phyloP scores from a whole-genome alignment of 768 basidiomycete genomes.

The Lyophyllum decastes region DNA sequence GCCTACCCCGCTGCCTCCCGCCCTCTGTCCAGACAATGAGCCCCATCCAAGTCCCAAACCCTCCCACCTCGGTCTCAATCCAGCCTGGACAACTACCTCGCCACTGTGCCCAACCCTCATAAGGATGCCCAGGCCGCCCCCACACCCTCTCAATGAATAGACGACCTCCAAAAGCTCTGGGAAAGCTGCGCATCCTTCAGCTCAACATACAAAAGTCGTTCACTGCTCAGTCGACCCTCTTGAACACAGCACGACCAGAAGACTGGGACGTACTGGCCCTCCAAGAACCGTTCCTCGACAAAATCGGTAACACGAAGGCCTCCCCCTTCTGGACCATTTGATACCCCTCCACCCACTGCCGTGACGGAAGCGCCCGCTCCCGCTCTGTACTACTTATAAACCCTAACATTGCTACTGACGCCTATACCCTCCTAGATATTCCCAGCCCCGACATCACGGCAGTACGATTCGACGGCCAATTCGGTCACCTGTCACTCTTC shows the following conservation, averaged over 20 bases:
- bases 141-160: constrained; percentile 25
- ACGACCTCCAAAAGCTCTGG: neutral
- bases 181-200: constrained; percentile 18
- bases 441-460: neutral
- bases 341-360: constrained; percentile 2
- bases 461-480: neutral
- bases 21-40: no score
- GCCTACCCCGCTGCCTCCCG: no score
- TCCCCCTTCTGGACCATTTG: constrained; percentile 1
- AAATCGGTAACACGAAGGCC: constrained; percentile 13
- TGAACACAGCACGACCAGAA: constrained; percentile 9
- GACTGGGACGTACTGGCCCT: constrained; percentile 27
- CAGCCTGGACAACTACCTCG: neutral
- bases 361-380: neutral
- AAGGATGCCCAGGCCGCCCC: no score
- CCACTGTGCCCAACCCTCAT: no score
- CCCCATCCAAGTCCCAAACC: no score
- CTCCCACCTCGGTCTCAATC: no score
- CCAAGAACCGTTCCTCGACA: constrained; percentile 33
- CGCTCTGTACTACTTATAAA: constrained; percentile 11
- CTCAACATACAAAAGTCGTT: constrained; percentile 29
- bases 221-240: constrained; percentile 13
- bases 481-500: neutral
- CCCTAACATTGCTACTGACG: constrained; percentile 10
- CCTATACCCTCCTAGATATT: neutral